phyloP scores from a whole-genome alignment of 2,329 filamentous ascomycete species.

The Venturiaceae sp. region DNA sequence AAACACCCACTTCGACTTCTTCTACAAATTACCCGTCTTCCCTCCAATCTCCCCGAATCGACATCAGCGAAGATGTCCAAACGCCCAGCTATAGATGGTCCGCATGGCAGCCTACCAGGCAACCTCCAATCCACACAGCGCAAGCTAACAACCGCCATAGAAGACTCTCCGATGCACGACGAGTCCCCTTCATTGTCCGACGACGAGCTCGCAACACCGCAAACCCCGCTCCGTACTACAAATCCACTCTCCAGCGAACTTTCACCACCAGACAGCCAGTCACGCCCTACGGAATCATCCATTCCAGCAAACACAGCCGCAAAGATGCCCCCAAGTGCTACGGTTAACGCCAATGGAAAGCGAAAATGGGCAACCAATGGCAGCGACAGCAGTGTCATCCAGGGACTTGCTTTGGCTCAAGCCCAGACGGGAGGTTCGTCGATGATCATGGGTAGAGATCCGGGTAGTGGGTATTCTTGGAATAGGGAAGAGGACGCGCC shows the following conservation, averaged over 20 bases:
- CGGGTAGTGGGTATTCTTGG: constrained; percentile 32
- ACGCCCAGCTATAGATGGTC: neutral
- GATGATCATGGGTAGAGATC: constrained; percentile 63
- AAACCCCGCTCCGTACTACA: neutral
- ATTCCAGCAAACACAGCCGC: constrained; percentile 57
- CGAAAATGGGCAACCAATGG: constrained; percentile 49
- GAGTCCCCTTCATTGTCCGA: neutral
- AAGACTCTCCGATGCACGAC: constrained; percentile 5
- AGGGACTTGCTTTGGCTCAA: constrained; percentile 90
- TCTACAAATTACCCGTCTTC: neutral
- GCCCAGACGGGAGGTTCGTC: constrained; percentile 46
- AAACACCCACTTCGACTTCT: neutral
- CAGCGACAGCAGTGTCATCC: constrained; percentile 49
- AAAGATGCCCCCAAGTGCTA: constrained; percentile 65
- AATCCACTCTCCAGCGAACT: constrained; percentile 32
- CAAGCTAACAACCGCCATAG: neutral
- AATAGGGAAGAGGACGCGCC: constrained; percentile 60
- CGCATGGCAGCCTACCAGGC: constrained; percentile 4
- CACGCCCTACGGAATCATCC: constrained; percentile 54
- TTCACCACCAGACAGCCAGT: constrained; percentile 52
- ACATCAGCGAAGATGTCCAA: neutral
- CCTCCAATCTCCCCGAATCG: neutral
- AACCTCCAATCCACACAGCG: neutral
- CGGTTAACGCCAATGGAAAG: constrained; percentile 66
- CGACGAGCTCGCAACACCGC: neutral